Base-by-base conservation (phyloP, 2,329 filamentous ascomycete genomes). In the Phaeomoniella chlamydospora region DNA sequence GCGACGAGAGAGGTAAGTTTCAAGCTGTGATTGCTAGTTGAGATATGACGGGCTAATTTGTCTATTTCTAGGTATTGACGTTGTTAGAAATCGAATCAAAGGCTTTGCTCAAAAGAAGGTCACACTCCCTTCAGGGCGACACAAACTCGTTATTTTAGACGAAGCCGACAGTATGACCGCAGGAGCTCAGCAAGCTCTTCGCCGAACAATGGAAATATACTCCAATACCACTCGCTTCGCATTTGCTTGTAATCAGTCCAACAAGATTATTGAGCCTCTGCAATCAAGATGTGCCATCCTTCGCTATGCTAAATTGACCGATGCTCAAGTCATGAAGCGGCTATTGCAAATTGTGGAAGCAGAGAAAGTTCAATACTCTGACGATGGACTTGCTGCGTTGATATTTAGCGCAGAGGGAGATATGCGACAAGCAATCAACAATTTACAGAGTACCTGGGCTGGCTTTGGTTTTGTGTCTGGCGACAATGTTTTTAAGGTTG, bases 101-200 rank as follows among this genome's bases (percentile, higher is more conserved):
- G 86, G 85, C 5, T 98, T 98, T 52, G 90, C 90, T 3, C 90
- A 96, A 59, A 98, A 98, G 61, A 98, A 98, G 61, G 90, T 98
- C 47, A 98, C 90, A 1, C 68, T 98, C 10, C 86, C 90, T 0
- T 65, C 77, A 1, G 90, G 90, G 5, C 74, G 87, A 37, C 90
- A 98, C 58, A 98, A 98, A 65, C 68, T 98, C 34, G 85, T 98
- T 34, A 96, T 98, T 46, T 76, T 98, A 39, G 90, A 98, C 58
- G 90, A 98, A 65, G 90, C 90, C 40, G 90, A 98, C 68, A 87
- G 72, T 51, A 98, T 98, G 90, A 98, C 90, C 1, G 82, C 82
- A 15, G 90, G 90, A 36, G 90, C 90, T 2, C 90, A 98, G 56
- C 90, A 96, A 61, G 90, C 90, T 14, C 71, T 98, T 22, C 75